Conservation (phyloP, 2,329 filamentous ascomycete genomes). For the Cladosporium sp. region DNA sequence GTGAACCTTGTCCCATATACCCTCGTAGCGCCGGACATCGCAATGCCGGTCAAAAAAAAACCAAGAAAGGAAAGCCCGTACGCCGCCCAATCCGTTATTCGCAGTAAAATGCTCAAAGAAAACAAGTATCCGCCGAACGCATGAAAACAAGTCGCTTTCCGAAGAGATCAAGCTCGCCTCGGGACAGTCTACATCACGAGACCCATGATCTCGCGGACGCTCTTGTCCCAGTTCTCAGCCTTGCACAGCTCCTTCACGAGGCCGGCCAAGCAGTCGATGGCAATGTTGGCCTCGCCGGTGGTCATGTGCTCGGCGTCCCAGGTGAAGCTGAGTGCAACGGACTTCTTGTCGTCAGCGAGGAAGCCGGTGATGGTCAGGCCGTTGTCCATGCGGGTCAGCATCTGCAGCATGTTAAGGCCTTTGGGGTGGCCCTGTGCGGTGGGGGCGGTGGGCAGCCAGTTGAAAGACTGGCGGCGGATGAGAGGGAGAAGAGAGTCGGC, state of each 20-base stretch:
- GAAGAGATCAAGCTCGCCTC: too few species aligned
- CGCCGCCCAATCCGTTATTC: not conserved
- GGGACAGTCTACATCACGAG: slow-evolving; percentile 3
- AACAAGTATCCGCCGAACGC: not conserved
- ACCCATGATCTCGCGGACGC: slow-evolving; percentile 29
- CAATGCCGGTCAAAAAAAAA: slow-evolving; percentile 11
- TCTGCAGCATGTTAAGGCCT: slow-evolving; percentile 33
- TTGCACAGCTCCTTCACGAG: slow-evolving; percentile 31
- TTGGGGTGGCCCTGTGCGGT: slow-evolving; percentile 29
- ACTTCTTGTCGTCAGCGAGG: slow-evolving; percentile 33
- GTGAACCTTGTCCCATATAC: not conserved
- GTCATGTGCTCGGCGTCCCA: slow-evolving; percentile 37
- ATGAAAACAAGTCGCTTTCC: not conserved
- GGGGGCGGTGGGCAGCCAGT: slow-evolving; percentile 36
- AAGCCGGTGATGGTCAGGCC: slow-evolving; percentile 36
- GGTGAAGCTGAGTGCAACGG: slow-evolving; percentile 32
- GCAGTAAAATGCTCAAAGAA: slow-evolving; percentile 11
- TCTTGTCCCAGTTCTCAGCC: slow-evolving; percentile 31
- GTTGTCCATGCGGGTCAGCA: slow-evolving; percentile 37
- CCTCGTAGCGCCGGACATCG: slow-evolving; percentile 10
- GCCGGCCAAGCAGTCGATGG: slow-evolving; percentile 27
- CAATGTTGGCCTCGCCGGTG: slow-evolving; percentile 30
- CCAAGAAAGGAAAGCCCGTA: not conserved
- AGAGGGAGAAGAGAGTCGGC: slow-evolving; percentile 32
- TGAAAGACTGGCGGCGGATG: slow-evolving; percentile 36